Evolutionary conservation across 371 early-diverging fungal genomes (phyloP), one percentile per base, ranked within the genome.

Genomic region (Mucor velutinosus): DNA sequence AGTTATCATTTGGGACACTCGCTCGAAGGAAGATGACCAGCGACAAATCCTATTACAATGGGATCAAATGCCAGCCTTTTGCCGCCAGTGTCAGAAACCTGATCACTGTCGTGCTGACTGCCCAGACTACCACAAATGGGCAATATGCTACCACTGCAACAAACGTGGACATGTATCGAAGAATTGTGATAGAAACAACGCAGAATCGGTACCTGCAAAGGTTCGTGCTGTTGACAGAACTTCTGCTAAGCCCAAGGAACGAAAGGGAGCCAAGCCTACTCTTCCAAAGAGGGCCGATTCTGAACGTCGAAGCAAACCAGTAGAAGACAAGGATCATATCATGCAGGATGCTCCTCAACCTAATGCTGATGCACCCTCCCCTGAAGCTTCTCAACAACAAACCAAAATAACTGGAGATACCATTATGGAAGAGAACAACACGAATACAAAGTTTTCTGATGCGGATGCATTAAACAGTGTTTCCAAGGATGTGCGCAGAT

Each of bases 11-110:
- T 60, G 60, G 60, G 25, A 41, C 5, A 27, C 41, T 4, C 35
- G 1, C 10, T 5, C 35, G 1, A 25, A 25, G 1, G 39, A 39
- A 5, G 25, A 3, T 7, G 23, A 43, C 2, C 23, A 23, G 5
- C 39, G 60, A 3, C 14, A 43, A 4, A 23, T 60, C 6, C 19
- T 15, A 15, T 25, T 60, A 0, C 45, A 41, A 27, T 60, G 60
- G 60, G 60, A 60, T 27, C 15, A 23, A 19, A 60, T 60, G 39
- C 60, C 60, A 3, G 25, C n/a, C 23, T 60, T 60, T 17, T 60
- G 55, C 15, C 55, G 55, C 3, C 7, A 29, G 6, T 55, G 60
- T 43, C 45, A 43, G 25, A 10, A 6, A 0, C 1, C 17, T 0
- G 60, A 60, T n/a, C 60, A 60, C 21, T 60, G 60, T 14, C 33